Evolutionary conservation across 192 early-diverging fungal genomes (phyloP).

Genomic region (Coemansia sp.): DNA sequence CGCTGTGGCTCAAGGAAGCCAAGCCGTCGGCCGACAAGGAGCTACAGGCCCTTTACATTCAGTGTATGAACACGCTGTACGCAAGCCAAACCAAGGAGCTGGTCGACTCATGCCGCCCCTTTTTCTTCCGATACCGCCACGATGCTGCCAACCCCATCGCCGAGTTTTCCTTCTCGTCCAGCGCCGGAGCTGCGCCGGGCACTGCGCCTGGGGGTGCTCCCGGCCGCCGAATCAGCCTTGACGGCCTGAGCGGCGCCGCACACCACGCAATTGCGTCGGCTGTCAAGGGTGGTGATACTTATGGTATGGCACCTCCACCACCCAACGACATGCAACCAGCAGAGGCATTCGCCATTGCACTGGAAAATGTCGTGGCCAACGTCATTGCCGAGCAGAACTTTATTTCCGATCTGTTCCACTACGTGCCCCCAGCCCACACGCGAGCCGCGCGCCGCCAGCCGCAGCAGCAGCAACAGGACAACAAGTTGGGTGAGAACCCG

Average conservation of each 20-base stretch:
- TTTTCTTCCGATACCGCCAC: slow-evolving; percentile 34
- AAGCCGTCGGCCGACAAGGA: slow-evolving; percentile 69
- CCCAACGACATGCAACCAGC: slow-evolving; percentile 34
- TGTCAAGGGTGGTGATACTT: slow-evolving; percentile 21
- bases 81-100: slow-evolving; percentile 54
- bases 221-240: slow-evolving; percentile 34
- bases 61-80: slow-evolving; percentile 55
- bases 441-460: slow-evolving; percentile 23
- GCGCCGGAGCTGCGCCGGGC: slow-evolving; percentile 5
- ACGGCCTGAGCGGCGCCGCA: slow-evolving; percentile 41
- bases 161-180: slow-evolving; percentile 37
- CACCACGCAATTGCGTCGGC: slow-evolving; percentile 29
- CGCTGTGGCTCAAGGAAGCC: slow-evolving; percentile 72
- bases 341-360: slow-evolving; percentile 42
- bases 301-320: too few relatives aligned
- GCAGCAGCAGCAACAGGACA: background rate
- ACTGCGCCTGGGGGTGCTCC: slow-evolving; percentile 5
- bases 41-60: slow-evolving; percentile 65
- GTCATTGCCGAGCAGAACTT: slow-evolving; percentile 91
- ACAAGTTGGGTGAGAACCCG: slow-evolving; percentile 24
- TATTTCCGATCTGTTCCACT: slow-evolving; percentile 80
- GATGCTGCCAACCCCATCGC: slow-evolving; percentile 23
- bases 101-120: slow-evolving; percentile 54
- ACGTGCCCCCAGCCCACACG: slow-evolving; percentile 49
- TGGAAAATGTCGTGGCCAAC: slow-evolving; percentile 56